Percentiles rank a stretch among this genome's conserved stretches.
Evolutionary conservation across 2,329 filamentous ascomycete genomes (phyloP).

Genomic region (Aspergillus felis): DNA sequence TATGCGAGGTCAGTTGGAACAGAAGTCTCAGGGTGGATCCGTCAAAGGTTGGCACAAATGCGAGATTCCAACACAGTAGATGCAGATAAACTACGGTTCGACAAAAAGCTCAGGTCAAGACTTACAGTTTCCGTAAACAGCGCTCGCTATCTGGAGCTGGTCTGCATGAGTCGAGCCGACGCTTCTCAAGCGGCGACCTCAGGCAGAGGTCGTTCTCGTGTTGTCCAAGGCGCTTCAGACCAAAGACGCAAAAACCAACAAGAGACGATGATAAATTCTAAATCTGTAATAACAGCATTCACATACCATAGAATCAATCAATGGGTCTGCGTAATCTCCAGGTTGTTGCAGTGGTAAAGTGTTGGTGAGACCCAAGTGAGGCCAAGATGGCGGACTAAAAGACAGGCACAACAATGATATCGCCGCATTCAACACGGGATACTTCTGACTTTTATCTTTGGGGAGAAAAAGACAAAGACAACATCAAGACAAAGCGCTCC

Average conservation of each 20-base stretch:
- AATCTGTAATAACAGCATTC: background rate
- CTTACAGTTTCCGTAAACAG: background rate
- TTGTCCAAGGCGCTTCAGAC: background rate
- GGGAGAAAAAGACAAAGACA: background rate
- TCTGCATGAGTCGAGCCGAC: background rate
- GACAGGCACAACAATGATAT: background rate
- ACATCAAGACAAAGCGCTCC: background rate
- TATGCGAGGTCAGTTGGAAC: background rate
- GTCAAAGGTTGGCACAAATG: background rate
- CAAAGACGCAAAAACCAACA: background rate
- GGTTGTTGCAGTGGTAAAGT: background rate
- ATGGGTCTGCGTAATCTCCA: background rate
- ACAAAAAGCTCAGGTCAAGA: background rate
- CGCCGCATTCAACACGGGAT: background rate
- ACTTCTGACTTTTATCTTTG: background rate
- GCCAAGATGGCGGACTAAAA: background rate
- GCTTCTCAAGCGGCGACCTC: background rate
- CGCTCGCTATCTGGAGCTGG: background rate
- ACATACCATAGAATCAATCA: background rate
- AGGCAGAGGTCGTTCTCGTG: background rate
- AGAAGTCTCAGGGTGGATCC: background rate
- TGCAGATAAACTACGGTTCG: background rate
- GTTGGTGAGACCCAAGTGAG: background rate
- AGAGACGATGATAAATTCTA: background rate
- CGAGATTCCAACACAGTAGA: background rate